Percentiles rank a stretch among this genome's conserved stretches.
Conservation (phyloP, 805 yeast species). For the Nakazawaea wickerhamii region DNA sequence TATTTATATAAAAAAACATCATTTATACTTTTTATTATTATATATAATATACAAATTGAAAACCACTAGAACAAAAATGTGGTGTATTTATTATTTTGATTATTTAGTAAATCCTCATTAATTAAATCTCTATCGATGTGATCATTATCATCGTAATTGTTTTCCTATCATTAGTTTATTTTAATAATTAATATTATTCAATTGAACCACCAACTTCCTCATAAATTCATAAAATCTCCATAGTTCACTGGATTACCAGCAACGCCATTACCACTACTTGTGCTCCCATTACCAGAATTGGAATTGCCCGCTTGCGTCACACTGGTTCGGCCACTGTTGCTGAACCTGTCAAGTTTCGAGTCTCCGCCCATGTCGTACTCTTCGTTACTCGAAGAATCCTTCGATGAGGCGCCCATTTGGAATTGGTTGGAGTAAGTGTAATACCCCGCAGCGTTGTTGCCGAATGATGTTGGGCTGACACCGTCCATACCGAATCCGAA, state of each 20-base stretch:
- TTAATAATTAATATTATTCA: neutral
- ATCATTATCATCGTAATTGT: neutral
- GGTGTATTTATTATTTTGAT: too few relatives aligned
- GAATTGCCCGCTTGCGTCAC: neutral
- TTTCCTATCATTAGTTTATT: neutral
- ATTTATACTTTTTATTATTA: too few relatives aligned
- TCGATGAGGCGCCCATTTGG: neutral
- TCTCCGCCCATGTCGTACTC: neutral
- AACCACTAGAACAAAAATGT: too few relatives aligned
- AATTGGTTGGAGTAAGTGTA: slow-evolving; percentile 5
- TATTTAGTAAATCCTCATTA: too few relatives aligned
- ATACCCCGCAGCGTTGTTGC: neutral
- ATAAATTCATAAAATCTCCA: slow-evolving; percentile 14
- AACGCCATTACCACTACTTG: neutral
- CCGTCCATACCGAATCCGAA: neutral
- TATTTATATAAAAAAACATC: too few relatives aligned
- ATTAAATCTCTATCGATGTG: too few relatives aligned
- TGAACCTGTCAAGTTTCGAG: neutral
- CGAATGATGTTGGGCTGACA: slow-evolving; percentile 3
- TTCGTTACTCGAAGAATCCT: neutral
- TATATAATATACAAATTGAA: too few relatives aligned
- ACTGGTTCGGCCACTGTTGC: neutral
- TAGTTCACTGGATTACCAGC: slow-evolving; percentile 8
- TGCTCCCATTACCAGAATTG: neutral
- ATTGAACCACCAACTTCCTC: neutral